These are phyloP conservation scores for Yamadazyma takamatsuzukensis DNA, from an alignment of 805 yeast species.

Conservation along the genomic window DNA sequence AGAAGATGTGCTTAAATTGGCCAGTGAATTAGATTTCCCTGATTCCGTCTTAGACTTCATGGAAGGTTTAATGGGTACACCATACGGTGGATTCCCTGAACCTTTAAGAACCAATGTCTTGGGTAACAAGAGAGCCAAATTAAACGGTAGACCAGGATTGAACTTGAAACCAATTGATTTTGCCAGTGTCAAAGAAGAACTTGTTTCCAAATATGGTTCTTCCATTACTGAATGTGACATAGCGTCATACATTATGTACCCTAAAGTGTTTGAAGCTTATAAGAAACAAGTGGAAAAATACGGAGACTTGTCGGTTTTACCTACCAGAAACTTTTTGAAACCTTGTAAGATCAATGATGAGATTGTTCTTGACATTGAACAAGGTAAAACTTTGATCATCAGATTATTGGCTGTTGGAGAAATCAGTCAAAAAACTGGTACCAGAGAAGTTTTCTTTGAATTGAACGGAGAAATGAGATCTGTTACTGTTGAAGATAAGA, in stretches of 20 bases:
- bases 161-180: constrained; percentile 82
- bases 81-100: constrained; percentile 99
- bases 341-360: constrained; percentile 88
- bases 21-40: constrained; percentile 94
- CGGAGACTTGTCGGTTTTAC: constrained; percentile 92
- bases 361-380: constrained; percentile 82
- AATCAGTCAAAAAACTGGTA: constrained; percentile 77
- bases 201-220: constrained; percentile 72
- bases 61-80: constrained; percentile 99
- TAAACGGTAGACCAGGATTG: constrained; percentile 89
- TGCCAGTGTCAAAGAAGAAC: constrained; percentile 64
- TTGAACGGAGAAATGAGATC: constrained; percentile 98
- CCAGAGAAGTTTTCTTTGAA: constrained; percentile 95
- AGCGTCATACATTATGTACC: constrained; percentile 97
- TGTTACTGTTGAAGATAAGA: constrained; percentile 85
- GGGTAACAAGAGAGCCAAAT: constrained; percentile 87
- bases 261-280: constrained; percentile 91
- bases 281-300: constrained; percentile 68
- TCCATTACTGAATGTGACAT: constrained; percentile 77
- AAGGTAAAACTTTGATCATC: constrained; percentile 90
- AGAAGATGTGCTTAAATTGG: constrained; percentile 84
- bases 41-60: constrained; percentile 97
- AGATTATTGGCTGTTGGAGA: constrained; percentile 93
- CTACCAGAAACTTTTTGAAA: constrained; percentile 86
- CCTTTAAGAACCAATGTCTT: constrained; percentile 91